phyloP scores from a whole-genome alignment of 805 yeast genomes.

The Myxozyma neotropica region DNA sequence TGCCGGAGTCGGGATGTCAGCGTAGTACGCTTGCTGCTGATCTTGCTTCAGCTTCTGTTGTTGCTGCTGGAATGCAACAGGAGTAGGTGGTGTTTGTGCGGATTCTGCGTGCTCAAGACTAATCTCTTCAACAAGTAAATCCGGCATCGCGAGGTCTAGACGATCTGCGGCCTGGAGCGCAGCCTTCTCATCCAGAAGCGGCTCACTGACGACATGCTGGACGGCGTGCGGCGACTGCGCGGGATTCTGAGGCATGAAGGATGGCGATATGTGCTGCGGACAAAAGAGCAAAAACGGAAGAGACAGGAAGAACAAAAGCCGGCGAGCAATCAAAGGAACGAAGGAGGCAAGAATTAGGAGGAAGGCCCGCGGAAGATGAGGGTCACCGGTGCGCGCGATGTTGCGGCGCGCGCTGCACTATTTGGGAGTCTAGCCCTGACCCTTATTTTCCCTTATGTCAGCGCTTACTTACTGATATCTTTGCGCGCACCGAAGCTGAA shows the following conservation, averaged over 20 bases:
- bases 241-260: neutral
- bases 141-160: slow-evolving; percentile 3
- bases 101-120: neutral
- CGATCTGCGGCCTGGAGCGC: slow-evolving; percentile 14
- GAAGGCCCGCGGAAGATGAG: neutral
- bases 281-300: neutral
- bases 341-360: neutral
- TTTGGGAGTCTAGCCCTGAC: neutral
- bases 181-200: slow-evolving; percentile 10
- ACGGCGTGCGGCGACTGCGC: neutral
- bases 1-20: slow-evolving; percentile 5
- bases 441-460: neutral
- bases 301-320: too few relatives aligned
- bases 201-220: slow-evolving; percentile 6
- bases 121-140: neutral
- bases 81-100: too few relatives aligned
- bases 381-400: slow-evolving; percentile 6
- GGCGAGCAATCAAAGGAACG: too few relatives aligned
- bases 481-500: too few relatives aligned
- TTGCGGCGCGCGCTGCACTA: slow-evolving; percentile 10
- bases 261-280: neutral
- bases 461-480: too few relatives aligned
- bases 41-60: neutral
- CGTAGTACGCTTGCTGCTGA: slow-evolving; percentile 1
- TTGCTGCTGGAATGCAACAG: too few relatives aligned